Percentiles rank a stretch among this genome's conserved stretches.
These are phyloP conservation scores for Penicillium sp. DNA, from an alignment of 2,329 filamentous ascomycete species.

Conservation along the genomic window DNA sequence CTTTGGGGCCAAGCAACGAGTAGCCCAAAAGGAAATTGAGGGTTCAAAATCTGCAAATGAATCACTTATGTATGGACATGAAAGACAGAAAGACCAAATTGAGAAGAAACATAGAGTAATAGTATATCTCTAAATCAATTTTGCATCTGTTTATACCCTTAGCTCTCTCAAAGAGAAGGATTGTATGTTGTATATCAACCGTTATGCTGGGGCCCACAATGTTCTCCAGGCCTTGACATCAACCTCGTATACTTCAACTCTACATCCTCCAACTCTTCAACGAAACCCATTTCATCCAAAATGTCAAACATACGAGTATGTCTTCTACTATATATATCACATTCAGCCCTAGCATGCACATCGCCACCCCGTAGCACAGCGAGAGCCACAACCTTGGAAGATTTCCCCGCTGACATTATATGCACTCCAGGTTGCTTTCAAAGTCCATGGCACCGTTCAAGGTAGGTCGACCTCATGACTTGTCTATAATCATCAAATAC, in stretches of 20 bases:
- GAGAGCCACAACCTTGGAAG: neutral
- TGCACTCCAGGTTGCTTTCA: constrained; percentile 30
- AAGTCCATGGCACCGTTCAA: constrained; percentile 61
- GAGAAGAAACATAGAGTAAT: neutral
- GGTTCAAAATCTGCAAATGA: neutral
- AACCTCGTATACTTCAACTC: neutral
- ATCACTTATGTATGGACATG: neutral
- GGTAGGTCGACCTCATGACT: constrained; percentile 39
- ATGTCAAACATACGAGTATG: constrained; percentile 20
- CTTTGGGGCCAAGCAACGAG: neutral
- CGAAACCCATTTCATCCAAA: neutral
- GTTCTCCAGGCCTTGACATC: neutral
- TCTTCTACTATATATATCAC: neutral
- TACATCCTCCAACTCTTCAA: neutral
- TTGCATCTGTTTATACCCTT: neutral
- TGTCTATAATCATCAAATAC: neutral
- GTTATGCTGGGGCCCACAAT: neutral
- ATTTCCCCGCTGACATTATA: constrained; percentile 4
- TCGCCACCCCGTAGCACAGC: neutral
- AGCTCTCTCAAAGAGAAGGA: neutral
- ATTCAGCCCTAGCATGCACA: neutral
- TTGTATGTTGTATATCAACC: neutral
- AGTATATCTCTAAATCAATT: neutral
- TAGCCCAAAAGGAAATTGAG: neutral
- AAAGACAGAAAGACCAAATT: neutral